Base-by-base conservation (phyloP, 345 rosid species). In the Gossypium stocksii region DNA sequence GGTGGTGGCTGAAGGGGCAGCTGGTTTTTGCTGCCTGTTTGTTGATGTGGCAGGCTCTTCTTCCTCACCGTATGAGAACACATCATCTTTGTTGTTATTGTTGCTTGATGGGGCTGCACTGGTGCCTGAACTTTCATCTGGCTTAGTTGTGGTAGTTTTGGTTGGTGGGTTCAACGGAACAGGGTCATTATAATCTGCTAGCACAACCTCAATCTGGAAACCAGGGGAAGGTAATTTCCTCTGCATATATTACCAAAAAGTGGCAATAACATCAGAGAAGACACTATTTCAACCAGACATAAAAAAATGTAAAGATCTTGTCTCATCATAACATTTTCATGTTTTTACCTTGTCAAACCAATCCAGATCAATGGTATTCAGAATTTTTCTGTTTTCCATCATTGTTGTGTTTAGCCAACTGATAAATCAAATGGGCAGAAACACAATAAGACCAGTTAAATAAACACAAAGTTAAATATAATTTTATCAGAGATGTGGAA, bases 151-250 rank as follows among this genome's bases (percentile, higher is more conserved):
- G 20, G 80, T 76, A 52, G 82, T 77, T 76, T 83, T 86, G n/a
- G 83, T 53, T 70, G 66, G 78, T 12, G 81, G 72, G 41, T 13
- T 75, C 0, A 81, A 23, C 34, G 84, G 83, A 78, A 72, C 49
- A 70, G 83, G 45, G 4, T 83, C 77, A 67, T 76, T 74, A 20
- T 80, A 79, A 80, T 89, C 93, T 56, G 82, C 82, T 46, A 89
- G 84, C 58, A 89, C 95, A 60, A 90, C 87, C 83, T 92, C 97
- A 7, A 90, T 89, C 80, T 90, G 93, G 71, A 92, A 92, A 49
- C 94, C 95, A 10, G 97, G 93, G 1, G 97, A 92, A 25, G 97
- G 95, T 82, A 92, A 84, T 82, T 92, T 92, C 81, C 97, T 86
- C 97, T 92, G 90, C 80, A 60, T 11, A 34, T 3, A 60, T 20